Evolutionary conservation across 1,284 basidiomycete genomes (phyloP).

Genomic region (Cerioporus squamosus): DNA sequence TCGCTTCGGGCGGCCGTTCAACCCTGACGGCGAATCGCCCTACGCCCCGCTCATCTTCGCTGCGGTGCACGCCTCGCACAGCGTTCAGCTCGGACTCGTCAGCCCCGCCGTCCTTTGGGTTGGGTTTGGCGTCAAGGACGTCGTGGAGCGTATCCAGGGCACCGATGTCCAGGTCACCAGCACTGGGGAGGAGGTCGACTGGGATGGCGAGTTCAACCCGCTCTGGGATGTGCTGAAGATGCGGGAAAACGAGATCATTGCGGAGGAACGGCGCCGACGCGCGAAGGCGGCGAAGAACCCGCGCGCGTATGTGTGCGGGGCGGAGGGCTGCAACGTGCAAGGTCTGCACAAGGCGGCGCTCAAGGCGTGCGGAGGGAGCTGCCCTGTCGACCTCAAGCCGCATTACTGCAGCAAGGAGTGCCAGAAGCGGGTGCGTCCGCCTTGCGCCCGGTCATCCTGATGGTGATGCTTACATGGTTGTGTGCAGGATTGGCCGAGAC

Average conservation of each 20-base stretch:
- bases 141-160: neutral
- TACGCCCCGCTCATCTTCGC: constrained; percentile 2
- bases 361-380: constrained; percentile 16
- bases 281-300: constrained; percentile 3
- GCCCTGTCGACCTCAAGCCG: constrained; percentile 15
- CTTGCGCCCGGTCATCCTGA: too few relatives aligned
- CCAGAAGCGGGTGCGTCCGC: constrained; percentile 13
- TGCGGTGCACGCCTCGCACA: neutral
- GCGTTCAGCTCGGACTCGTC: constrained; percentile 8
- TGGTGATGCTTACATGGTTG: neutral
- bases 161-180: neutral
- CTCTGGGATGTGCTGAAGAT: constrained; percentile 18
- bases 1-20: constrained; percentile 1
- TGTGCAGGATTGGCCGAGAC: constrained; percentile 6
- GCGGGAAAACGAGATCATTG: constrained; percentile 6
- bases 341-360: constrained; percentile 19
- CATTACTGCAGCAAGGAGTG: constrained; percentile 27
- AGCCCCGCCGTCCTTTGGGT: constrained; percentile 4
- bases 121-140: constrained; percentile 1
- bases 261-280: neutral
- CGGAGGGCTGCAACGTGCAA: constrained; percentile 20
- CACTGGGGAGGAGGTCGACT: too few relatives aligned
- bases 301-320: constrained; percentile 18
- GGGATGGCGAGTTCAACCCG: constrained; percentile 1
- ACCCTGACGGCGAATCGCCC: neutral